Evolutionary conservation across 2,329 filamentous ascomycete genomes (phyloP).

Genomic region (Cyclaneusma minus): DNA sequence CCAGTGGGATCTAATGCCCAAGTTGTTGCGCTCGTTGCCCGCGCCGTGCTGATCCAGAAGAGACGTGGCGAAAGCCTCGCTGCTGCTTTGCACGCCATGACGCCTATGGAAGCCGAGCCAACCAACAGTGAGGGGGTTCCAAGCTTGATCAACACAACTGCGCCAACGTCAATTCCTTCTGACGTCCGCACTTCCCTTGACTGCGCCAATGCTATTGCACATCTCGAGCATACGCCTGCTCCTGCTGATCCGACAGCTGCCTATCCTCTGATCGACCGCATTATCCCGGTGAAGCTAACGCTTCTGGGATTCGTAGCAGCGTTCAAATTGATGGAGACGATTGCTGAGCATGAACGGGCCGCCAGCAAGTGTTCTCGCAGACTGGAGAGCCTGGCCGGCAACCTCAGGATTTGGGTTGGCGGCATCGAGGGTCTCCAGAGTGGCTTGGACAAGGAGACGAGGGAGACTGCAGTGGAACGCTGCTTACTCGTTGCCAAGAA

Average conservation of each 20-base stretch:
- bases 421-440: constrained; percentile 32
- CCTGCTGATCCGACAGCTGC: constrained; percentile 26
- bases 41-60: constrained; percentile 37
- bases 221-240: constrained; percentile 31
- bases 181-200: constrained; percentile 41
- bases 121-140: constrained; percentile 18
- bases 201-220: constrained; percentile 44
- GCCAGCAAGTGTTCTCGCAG: constrained; percentile 29
- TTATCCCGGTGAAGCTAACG: constrained; percentile 25
- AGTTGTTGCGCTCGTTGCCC: constrained; percentile 41
- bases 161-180: constrained; percentile 26
- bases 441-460: constrained; percentile 33
- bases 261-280: constrained; percentile 31
- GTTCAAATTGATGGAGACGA: constrained; percentile 39
- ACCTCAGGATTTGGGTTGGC: constrained; percentile 45
- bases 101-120: constrained; percentile 23
- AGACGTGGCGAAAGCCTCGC: constrained; percentile 40
- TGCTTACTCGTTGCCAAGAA: constrained; percentile 40
- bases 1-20: constrained; percentile 65
- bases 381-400: constrained; percentile 40
- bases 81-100: constrained; percentile 35
- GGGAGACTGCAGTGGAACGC: constrained; percentile 35
- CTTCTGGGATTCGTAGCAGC: constrained; percentile 44
- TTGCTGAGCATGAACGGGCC: constrained; percentile 30
- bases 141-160: constrained; percentile 28